Conservation (phyloP, 805 yeast species). For the Suhomyces emberorum region DNA sequence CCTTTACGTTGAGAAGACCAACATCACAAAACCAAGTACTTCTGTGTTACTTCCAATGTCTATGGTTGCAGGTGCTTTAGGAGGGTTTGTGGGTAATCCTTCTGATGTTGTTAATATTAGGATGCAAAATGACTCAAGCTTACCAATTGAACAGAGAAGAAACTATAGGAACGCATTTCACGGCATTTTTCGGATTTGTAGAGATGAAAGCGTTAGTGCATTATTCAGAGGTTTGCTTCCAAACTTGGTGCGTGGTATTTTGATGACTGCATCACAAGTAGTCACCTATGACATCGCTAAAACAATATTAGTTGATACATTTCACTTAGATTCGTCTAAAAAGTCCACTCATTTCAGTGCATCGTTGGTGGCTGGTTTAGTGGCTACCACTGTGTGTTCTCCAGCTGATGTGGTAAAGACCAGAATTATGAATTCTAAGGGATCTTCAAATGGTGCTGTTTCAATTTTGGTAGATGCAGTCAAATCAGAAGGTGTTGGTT, state of each 20-base stretch:
- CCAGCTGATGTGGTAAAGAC: constrained; percentile 93
- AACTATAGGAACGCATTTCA: constrained; percentile 76
- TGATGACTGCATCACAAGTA: constrained; percentile 90
- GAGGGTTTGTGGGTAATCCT: constrained; percentile 86
- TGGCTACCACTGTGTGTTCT: constrained; percentile 88
- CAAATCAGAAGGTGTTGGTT: constrained; percentile 66
- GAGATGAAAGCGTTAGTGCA: constrained; percentile 57
- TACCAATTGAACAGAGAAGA: constrained; percentile 63
- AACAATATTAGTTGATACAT: constrained; percentile 47
- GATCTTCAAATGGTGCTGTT: constrained; percentile 42
- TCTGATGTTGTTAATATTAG: constrained; percentile 84
- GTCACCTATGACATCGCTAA: constrained; percentile 83
- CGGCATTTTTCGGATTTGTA: constrained; percentile 59
- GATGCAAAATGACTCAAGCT: constrained; percentile 83
- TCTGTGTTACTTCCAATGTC: constrained; percentile 66
- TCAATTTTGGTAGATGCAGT: constrained; percentile 53
- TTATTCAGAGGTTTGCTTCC: constrained; percentile 75
- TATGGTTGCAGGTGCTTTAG: constrained; percentile 81
- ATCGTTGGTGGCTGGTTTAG: constrained; percentile 76
- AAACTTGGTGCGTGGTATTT: constrained; percentile 72
- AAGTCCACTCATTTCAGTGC: constrained; percentile 76
- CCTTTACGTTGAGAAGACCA: constrained; percentile 34
- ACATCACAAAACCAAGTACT: constrained; percentile 50
- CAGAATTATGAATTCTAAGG: constrained; percentile 72
- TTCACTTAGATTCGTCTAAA: constrained; percentile 54